Evolutionary conservation across 176 grass and related monocot species (phyloP), one percentile per base, ranked within the genome.

Genomic region (Paspalum notatum): DNA sequence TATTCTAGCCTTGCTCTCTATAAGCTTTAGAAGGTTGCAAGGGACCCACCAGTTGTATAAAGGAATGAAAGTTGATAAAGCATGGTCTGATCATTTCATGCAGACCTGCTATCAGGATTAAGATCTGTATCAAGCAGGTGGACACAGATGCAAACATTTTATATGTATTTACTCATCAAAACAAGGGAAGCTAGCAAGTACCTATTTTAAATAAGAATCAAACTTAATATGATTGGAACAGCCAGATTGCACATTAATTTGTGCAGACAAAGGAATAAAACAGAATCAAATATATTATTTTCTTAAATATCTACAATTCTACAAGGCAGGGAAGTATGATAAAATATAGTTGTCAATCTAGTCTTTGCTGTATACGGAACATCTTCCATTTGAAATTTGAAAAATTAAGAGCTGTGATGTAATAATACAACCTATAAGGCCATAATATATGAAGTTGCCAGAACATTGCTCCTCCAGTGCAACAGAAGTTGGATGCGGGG

Each of bases 41-140:
- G 18, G 73, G 47, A 32, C 68, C 59, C 59, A 50, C 32, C 68
- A 32, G 46, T 72, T 87, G 64, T 57, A 75, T 32, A 32, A 32
- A 32, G 12, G 39, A 75, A 80, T 64, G 8, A 39, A 32, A 50
- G 27, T 67, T 3, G 18, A 10, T 1, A 53, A 80, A 75, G 67
- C 48, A 80, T 72, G 52, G 68, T 21, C 15, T 81, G 41, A 85
- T 84, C 74, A 73, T 79, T 56, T 79, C 75, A 65, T 50, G 80
- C 59, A 73, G 60, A 10, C 10, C 41, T 51, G 50, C 67, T 72
- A 57, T 58, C 51, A 59, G 41, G 17, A 79, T 76, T 46, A 20
- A 71, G 44, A 71, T 80, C 71, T 50, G 80, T 20, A 77, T 44
- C 8, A 38, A 63, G 69, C 53, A 7, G 26, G 80, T 58, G 74